Evolutionary conservation across 1,284 basidiomycete genomes (phyloP).

Genomic region (Ganoderma sinense): DNA sequence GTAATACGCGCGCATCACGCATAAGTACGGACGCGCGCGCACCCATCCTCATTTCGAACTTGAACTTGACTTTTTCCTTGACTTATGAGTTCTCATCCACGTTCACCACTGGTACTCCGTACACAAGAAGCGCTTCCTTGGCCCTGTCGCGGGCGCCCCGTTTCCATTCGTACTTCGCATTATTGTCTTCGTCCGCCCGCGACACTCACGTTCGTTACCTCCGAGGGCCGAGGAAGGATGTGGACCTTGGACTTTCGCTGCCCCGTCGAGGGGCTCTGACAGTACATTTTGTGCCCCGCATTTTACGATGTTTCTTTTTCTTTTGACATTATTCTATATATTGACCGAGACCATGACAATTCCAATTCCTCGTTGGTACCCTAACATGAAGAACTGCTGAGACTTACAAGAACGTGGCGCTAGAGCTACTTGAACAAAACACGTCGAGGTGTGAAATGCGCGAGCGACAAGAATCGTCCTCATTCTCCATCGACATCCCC

Average conservation of each 20-base stretch:
- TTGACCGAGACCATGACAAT: not conserved
- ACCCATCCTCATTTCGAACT: not conserved
- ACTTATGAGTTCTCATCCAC: too few species aligned
- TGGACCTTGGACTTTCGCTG: constrained; percentile 4
- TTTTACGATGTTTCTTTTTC: constrained; percentile 5
- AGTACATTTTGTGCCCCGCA: not conserved
- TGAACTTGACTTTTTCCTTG: not conserved
- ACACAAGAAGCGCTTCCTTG: not conserved
- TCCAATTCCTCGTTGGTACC: not conserved
- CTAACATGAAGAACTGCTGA: too few species aligned
- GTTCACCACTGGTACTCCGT: not conserved
- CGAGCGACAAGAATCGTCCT: too few species aligned
- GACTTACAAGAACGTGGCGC: too few species aligned
- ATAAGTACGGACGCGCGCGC: not conserved
- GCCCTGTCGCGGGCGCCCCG: not conserved
- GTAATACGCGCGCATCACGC: constrained; percentile 1
- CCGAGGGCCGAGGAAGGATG: not conserved
- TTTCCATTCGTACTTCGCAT: not conserved
- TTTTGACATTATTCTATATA: constrained; percentile 8
- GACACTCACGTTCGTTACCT: constrained; percentile 1
- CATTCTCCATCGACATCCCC: too few species aligned
- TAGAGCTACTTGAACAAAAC: too few species aligned
- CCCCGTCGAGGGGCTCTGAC: not conserved
- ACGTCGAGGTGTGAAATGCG: too few species aligned
- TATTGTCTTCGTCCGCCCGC: not conserved